These are phyloP conservation scores for Microdochium trichocladiopsis DNA, from an alignment of 2,329 filamentous ascomycete genomes.

Conservation along the genomic window DNA sequence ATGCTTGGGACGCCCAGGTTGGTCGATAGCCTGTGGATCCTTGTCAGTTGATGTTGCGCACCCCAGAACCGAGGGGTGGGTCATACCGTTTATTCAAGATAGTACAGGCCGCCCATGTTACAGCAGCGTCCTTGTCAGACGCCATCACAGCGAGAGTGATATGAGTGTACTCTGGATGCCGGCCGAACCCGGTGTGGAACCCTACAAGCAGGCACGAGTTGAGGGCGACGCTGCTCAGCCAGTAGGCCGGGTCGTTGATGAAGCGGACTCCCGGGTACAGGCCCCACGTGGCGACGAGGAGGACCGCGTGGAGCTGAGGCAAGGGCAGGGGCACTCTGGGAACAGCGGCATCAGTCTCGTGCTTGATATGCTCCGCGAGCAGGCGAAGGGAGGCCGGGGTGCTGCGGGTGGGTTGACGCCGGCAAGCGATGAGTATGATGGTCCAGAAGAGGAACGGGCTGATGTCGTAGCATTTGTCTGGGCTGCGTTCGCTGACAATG, in stretches of 20 bases:
- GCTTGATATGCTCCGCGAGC: neutral
- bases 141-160: neutral
- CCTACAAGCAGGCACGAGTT: neutral
- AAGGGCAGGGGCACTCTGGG: neutral
- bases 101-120: neutral
- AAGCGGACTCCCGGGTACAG: neutral
- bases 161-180: neutral
- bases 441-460: neutral
- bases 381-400: neutral
- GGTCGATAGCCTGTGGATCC: neutral
- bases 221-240: neutral
- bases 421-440: neutral
- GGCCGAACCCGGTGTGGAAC: neutral
- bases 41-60: neutral
- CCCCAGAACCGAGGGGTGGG: neutral
- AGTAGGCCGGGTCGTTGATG: neutral
- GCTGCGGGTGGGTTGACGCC: neutral
- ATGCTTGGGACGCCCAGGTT: neutral
- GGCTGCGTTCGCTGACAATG: neutral
- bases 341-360: neutral
- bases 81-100: neutral
- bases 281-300: neutral
- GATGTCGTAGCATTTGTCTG: neutral
- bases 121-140: neutral
- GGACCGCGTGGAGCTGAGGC: neutral